Base-by-base conservation (phyloP, 176 grass and related monocot species). In the Hordeum marinum region DNA sequence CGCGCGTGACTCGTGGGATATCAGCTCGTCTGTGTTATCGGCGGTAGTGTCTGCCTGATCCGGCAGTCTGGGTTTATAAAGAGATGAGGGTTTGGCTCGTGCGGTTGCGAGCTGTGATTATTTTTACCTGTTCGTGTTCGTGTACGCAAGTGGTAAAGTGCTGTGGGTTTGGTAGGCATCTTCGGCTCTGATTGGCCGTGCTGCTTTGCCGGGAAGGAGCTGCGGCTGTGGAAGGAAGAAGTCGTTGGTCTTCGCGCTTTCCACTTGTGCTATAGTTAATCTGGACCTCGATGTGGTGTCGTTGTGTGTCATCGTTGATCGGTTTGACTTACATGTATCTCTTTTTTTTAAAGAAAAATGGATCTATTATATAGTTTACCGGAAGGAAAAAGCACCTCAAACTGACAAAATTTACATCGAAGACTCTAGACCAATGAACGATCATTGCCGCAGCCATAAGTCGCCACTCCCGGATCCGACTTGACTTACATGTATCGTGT, bases 61-160 rank as follows among this genome's bases (percentile, higher is more conserved):
- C 17, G 5, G 29, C 60, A 36, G 25, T 50, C 52, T 50, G 4
- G 46, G 46, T 77, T 88, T 94, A 94, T 94, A 90, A 70, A 88
- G 68, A 75, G 82, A 6, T 21, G 3, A 36, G 31, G 25, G 58
- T 50, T 50, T 50, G 68, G 39, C 62, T 80, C 8, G 14, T 68
- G 36, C 20, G 20, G 11, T 9, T 23, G 84, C 35, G n/a, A 55
- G 84, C 20, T 64, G 78, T n/a, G 7, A 73, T 73, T 72, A 73
- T 24, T 48, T 76, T 80, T 68, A 32, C 9, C 46, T 17, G 65
- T 7, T 15, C 80, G 75, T 17, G 65, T 7, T 15, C 80, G 75
- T 87, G 61, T 8, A 50, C 13, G 89, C 81, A 84, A 87, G 50
- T 61, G 75, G 60, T 62, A 84, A 68, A 72, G 84, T 78, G 66